phyloP scores from a whole-genome alignment of 495 filamentous ascomycete genomes.

The Aspergillus saccharolyticus region DNA sequence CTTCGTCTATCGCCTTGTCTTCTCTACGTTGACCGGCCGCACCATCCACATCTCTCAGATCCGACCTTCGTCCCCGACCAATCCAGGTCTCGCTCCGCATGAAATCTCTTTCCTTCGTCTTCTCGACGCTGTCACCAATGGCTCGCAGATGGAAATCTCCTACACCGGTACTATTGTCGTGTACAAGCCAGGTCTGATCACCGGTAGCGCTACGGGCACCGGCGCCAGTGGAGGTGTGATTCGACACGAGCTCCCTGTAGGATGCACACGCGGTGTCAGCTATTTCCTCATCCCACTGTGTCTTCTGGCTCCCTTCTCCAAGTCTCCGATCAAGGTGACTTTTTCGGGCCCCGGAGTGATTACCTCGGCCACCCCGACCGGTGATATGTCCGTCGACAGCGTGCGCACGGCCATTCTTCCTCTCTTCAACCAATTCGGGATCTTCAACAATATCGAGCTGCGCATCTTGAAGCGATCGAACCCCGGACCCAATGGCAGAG shows the following conservation, averaged over 20 bases:
- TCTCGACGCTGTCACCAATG: conserved; percentile 92
- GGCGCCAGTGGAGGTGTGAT: conserved; percentile 69
- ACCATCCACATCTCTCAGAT: conserved; percentile 91
- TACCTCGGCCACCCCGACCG: conserved; percentile 70
- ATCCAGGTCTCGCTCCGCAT: conserved; percentile 82
- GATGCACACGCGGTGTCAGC: conserved; percentile 73
- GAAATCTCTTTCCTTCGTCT: conserved; percentile 95
- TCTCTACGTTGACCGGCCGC: conserved; percentile 85
- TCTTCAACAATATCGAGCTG: conserved; percentile 80
- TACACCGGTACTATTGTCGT: conserved; percentile 89
- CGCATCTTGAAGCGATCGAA: conserved; percentile 77
- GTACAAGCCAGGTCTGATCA: conserved; percentile 88
- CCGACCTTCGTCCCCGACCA: conserved; percentile 73
- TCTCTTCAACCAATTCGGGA: conserved; percentile 83
- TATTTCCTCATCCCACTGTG: conserved; percentile 90
- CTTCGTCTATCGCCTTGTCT: conserved; percentile 77
- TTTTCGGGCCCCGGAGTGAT: conserved; percentile 93
- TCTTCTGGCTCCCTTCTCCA: conserved; percentile 88
- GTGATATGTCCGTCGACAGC: conserved; percentile 85
- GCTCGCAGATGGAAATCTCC: conserved; percentile 86
- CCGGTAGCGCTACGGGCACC: conserved; percentile 63
- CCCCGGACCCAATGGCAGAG: conserved; percentile 61
- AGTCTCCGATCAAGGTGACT: conserved; percentile 77
- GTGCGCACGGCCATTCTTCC: conserved; percentile 91
- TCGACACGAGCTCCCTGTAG: conserved; percentile 69